A percentile compares a stretch with the other conserved stretches of the same genome.
These are phyloP conservation scores for Juglanconis oblonga DNA, from an alignment of 2,329 filamentous ascomycete genomes.

Conservation along the genomic window DNA sequence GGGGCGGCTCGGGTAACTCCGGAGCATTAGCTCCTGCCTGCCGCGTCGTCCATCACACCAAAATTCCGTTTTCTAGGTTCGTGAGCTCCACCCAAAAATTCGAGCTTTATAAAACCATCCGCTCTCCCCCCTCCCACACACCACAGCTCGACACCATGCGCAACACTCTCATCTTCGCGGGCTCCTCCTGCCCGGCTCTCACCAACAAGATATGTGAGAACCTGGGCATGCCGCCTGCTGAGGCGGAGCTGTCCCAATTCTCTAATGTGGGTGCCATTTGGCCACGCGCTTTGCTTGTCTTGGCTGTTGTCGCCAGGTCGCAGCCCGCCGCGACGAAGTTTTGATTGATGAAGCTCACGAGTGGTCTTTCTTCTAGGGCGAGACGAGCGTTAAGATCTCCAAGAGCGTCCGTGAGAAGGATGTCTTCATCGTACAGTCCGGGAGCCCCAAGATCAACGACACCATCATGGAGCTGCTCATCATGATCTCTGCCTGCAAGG, in stretches of 20 bases:
- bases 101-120: neutral
- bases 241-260: slow-evolving; percentile 66
- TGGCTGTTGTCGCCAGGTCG: slow-evolving; percentile 20
- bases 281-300: slow-evolving; percentile 18
- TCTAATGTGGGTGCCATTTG: slow-evolving; percentile 50
- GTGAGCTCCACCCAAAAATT: slow-evolving; percentile 11
- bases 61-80: neutral
- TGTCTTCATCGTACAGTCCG: slow-evolving; percentile 98
- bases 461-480: slow-evolving; percentile 99
- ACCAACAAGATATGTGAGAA: slow-evolving; percentile 66
- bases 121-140: slow-evolving; percentile 10
- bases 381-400: slow-evolving; percentile 67
- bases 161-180: slow-evolving; percentile 66
- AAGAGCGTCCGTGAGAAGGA: slow-evolving; percentile 91
- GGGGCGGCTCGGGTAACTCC: neutral
- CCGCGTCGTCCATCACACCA: neutral
- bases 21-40: neutral
- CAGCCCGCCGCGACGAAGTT: slow-evolving; percentile 1
- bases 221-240: slow-evolving; percentile 62
- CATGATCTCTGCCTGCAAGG: slow-evolving; percentile 98
- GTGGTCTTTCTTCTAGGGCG: slow-evolving; percentile 47
- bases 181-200: slow-evolving; percentile 64
- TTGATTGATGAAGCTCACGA: slow-evolving; percentile 17
- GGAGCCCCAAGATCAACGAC: slow-evolving; percentile 94
- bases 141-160: slow-evolving; percentile 45